phyloP scores from a whole-genome alignment of 768 basidiomycete species.

The Lentinula edodes region DNA sequence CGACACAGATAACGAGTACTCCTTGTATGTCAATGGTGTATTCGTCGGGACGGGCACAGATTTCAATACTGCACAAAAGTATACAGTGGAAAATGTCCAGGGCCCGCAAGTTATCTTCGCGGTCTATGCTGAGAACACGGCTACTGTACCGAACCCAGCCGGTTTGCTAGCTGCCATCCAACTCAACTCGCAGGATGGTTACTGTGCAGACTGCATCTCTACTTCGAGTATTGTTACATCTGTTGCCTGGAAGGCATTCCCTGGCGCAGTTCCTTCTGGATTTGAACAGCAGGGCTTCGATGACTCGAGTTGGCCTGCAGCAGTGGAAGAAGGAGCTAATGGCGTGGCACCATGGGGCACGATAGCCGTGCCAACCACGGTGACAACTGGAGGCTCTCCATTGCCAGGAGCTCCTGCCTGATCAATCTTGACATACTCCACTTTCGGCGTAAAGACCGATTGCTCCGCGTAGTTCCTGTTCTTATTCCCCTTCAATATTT shows the following conservation, averaged over 20 bases:
- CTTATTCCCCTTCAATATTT: too few species aligned
- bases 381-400: background rate
- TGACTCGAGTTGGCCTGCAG: constrained; percentile 6
- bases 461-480: too few species aligned
- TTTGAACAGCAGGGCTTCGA: constrained; percentile 5
- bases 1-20: constrained; percentile 23
- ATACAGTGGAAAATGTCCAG: background rate
- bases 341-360: background rate
- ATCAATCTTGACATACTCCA: too few species aligned
- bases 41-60: constrained; percentile 11
- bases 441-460: too few species aligned
- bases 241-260: constrained; percentile 3
- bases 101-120: background rate
- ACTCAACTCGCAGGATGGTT: background rate
- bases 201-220: background rate
- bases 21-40: constrained; percentile 22
- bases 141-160: constrained; percentile 3
- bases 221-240: background rate
- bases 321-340: background rate
- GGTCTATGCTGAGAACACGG: constrained; percentile 1
- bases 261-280: background rate
- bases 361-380: background rate
- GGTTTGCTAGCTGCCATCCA: constrained; percentile 6
- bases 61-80: background rate
- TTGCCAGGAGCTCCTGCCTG: constrained; percentile 3